Evolutionary conservation across 352 stramenopile species (phyloP).

Genomic region (Globisporangium perplexum): DNA sequence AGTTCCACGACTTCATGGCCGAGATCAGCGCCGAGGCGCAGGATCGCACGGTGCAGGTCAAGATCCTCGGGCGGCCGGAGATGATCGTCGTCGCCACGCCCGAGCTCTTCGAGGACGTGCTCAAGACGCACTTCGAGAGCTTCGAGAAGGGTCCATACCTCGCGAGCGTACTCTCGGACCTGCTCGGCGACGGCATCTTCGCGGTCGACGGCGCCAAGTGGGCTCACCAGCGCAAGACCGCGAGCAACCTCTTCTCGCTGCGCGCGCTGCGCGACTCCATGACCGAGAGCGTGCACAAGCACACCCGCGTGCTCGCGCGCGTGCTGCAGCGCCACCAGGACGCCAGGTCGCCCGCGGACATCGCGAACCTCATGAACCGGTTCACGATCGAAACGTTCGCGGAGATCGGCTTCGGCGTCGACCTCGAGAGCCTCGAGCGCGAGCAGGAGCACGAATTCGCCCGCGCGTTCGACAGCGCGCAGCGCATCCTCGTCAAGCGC

Average conservation of each 20-base stretch:
- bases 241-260: slow-evolving; percentile 25
- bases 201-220: slow-evolving; percentile 22
- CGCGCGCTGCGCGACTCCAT: slow-evolving; percentile 19
- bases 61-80: slow-evolving; percentile 32
- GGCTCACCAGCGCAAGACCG: slow-evolving; percentile 24
- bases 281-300: slow-evolving; percentile 19
- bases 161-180: slow-evolving; percentile 22
- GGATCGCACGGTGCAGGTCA: slow-evolving; percentile 26
- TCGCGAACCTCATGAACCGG: slow-evolving; percentile 31
- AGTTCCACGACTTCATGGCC: slow-evolving; percentile 39
- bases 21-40: slow-evolving; percentile 27
- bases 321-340: slow-evolving; percentile 12
- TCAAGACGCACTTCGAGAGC: slow-evolving; percentile 43
- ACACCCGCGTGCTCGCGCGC: slow-evolving; percentile 2
- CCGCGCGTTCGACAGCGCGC: slow-evolving; percentile 38
- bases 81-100: slow-evolving; percentile 39
- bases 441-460: slow-evolving; percentile 40
- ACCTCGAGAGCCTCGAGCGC: slow-evolving; percentile 28
- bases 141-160: slow-evolving; percentile 44
- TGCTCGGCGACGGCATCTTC: slow-evolving; percentile 26
- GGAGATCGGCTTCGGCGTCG: slow-evolving; percentile 63
- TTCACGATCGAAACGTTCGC: slow-evolving; percentile 68
- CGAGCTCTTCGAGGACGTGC: slow-evolving; percentile 42
- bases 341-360: slow-evolving; percentile 20
- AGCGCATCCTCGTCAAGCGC: slow-evolving; percentile 23